Evolutionary conservation across 768 basidiomycete genomes (phyloP).

Genomic region (Pleurotus tuoliensis): DNA sequence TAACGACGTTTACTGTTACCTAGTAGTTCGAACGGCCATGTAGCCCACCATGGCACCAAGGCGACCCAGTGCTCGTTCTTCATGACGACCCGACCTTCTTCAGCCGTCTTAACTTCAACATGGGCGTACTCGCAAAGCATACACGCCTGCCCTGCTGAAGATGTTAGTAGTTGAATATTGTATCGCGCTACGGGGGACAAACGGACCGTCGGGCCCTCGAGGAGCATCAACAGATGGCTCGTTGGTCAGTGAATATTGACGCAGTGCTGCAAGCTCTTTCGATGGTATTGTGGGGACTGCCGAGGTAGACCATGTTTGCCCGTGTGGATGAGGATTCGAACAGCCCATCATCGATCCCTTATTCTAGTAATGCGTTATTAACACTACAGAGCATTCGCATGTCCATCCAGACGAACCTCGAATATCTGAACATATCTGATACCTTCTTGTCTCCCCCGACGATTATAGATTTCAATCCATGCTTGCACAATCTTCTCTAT

Average conservation of each 20-base stretch:
- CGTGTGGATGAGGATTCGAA: conserved; percentile 92
- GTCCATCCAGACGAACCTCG: conserved; percentile 48
- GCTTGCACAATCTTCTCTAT: conserved; percentile 64
- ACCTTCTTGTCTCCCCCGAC: conserved; percentile 57
- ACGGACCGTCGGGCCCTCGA: conserved; percentile 42
- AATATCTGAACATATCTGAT: conserved; percentile 87
- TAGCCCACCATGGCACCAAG: conserved; percentile 93
- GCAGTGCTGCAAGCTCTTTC: conserved; percentile 58
- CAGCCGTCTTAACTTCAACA: conserved; percentile 48
- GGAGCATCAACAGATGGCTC: conserved; percentile 44
- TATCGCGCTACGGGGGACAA: neutral
- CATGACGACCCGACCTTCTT: conserved; percentile 60
- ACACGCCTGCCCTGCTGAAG: conserved; percentile 49
- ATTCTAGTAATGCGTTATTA: conserved; percentile 46
- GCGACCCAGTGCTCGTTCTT: conserved; percentile 77
- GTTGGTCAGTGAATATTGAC: conserved; percentile 38
- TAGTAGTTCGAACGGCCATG: conserved; percentile 88
- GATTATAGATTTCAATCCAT: conserved; percentile 67
- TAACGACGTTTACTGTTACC: conserved; percentile 33
- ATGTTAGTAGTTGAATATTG: no score
- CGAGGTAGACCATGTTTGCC: conserved; percentile 83
- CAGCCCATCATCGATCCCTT: conserved; percentile 96
- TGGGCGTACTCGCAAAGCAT: conserved; percentile 79
- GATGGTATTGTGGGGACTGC: conserved; percentile 67
- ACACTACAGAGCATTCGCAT: neutral